These are phyloP conservation scores for Harringtonia lauricola DNA, from an alignment of 2,329 filamentous ascomycete species.

Conservation along the genomic window DNA sequence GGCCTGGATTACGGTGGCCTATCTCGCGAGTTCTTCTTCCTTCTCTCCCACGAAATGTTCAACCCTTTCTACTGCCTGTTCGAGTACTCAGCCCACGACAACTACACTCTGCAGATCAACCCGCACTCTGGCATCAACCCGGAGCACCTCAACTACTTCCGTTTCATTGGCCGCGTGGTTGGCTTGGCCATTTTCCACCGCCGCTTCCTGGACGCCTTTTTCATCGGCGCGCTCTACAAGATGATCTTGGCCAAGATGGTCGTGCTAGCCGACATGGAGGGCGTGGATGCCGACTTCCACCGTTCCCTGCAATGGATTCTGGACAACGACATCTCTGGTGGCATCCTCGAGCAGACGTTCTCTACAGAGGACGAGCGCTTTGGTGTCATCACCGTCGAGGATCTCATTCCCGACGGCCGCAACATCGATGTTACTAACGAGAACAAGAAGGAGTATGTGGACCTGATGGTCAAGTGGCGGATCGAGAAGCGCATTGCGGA, in stretches of 20 bases:
- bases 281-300: constrained; percentile 96
- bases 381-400: constrained; percentile 85
- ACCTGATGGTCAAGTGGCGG: constrained; percentile 97
- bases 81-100: constrained; percentile 98
- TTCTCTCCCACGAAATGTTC: constrained; percentile 99
- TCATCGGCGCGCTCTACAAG: constrained; percentile 98
- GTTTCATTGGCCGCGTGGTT: constrained; percentile 96
- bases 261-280: constrained; percentile 90
- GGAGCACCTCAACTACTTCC: constrained; percentile 99
- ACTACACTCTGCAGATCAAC: constrained; percentile 99
- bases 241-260: constrained; percentile 97
- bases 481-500: constrained; percentile 98
- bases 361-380: constrained; percentile 96
- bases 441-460: constrained; percentile 98
- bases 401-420: constrained; percentile 80
- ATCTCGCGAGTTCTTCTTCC: constrained; percentile 98
- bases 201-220: constrained; percentile 95
- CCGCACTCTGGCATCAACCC: constrained; percentile 98
- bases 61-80: constrained; percentile 99
- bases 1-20: constrained; percentile 96
- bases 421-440: constrained; percentile 96
- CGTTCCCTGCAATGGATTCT: constrained; percentile 94
- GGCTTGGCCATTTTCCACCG: constrained; percentile 96
- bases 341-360: constrained; percentile 90
- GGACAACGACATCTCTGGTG: constrained; percentile 90